Evolutionary conservation across 2,329 filamentous ascomycete species (phyloP), one percentile per base, ranked within the genome.

Genomic region (Phaeosphaeriaceae sp.): DNA sequence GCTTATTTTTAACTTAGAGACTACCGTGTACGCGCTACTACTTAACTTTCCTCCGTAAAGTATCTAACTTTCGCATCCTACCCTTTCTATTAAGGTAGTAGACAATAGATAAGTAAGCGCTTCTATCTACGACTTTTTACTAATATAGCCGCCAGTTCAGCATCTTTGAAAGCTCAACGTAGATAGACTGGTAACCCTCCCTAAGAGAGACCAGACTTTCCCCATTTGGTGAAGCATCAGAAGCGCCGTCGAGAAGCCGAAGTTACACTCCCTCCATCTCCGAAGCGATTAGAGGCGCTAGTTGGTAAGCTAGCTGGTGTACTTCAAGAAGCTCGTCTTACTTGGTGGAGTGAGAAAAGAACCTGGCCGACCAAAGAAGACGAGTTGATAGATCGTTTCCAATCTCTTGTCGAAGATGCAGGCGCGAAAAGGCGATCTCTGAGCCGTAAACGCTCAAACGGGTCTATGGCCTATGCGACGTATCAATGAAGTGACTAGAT

Each of bases 301-400:
- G 42, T 44, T 38, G 30, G 38, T 44, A 12, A 44, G 30, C 42
- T 17, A 44, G 42, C 26, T 44, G 9, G 42, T 44, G 21, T 44
- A 39, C 42, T 44, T 44, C 30, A 44, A 44, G 42, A 44, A 38
- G 42, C 42, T 44, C 30, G 30, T 44, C 42, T 44, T 44, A 39
- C 42, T 44, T 44, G 30, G 42, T 44, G 30, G 42, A 44, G 26
- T 9, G 17, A 44, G 30, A 44, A 44, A 44, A 29, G 42, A 35
- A 44, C 30, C 29, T 44, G 30, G 42, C 30, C 30, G 20, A 20
- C 30, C 34, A 21, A 26, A 44, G 42, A 44, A 38, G 42, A 44
- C 6, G 17, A 46, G 33, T 46, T 46, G 26, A 46, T 46, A 18
- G 34, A 36, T 36, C 26, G 28, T 16, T 36, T 36, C n/a, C 42